phyloP scores from a whole-genome alignment of 768 basidiomycete species.

The Imleria badia region DNA sequence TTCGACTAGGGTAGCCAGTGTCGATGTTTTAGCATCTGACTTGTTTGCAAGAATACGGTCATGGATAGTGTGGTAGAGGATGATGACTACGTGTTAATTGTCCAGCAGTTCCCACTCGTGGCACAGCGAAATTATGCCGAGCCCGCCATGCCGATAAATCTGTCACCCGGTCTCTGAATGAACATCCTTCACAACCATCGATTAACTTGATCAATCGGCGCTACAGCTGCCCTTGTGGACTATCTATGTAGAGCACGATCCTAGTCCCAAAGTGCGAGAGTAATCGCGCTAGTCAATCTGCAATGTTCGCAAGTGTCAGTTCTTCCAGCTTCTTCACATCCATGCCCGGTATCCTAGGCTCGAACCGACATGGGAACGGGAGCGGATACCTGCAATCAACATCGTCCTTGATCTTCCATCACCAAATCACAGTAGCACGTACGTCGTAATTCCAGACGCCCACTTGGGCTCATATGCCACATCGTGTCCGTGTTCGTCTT shows the following conservation, averaged over 20 bases:
- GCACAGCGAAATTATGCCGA: constrained; percentile 11
- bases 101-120: constrained; percentile 23
- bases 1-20: not conserved
- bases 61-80: constrained; percentile 16
- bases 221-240: not conserved
- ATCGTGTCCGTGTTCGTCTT: constrained; percentile 13
- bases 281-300: no score
- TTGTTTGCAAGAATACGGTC: constrained; percentile 2
- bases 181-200: constrained; percentile 23
- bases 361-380: constrained; percentile 15
- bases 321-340: constrained; percentile 9
- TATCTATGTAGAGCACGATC: not conserved
- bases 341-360: constrained; percentile 11
- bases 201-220: constrained; percentile 8
- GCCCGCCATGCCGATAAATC: not conserved
- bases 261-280: no score
- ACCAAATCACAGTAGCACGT: not conserved
- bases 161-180: constrained; percentile 11
- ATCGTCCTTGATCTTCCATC: not conserved
- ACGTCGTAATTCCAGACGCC: constrained; percentile 16
- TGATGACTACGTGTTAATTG: constrained; percentile 10
- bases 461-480: constrained; percentile 10
- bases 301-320: not conserved
- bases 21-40: not conserved
- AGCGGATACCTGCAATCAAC: constrained; percentile 10